Evolutionary conservation across 371 early-diverging fungal species (phyloP).

Genomic region (Capillidium rhysosporum): DNA sequence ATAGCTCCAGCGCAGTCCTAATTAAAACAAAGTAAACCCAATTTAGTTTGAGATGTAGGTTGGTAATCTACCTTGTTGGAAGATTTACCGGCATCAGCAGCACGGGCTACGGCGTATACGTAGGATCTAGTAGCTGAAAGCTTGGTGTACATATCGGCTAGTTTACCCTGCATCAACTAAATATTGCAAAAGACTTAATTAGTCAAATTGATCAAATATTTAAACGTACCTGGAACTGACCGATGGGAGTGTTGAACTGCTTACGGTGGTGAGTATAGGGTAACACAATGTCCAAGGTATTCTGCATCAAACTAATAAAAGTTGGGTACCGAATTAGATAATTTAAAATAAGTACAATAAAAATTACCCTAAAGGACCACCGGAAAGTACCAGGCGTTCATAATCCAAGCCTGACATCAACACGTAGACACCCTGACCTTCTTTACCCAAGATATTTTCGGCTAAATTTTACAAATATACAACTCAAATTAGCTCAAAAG

Average conservation of each 20-base stretch:
- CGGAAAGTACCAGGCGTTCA: conserved; percentile 82
- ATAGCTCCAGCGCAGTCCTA: conserved; percentile 93
- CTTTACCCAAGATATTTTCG: conserved; percentile 76
- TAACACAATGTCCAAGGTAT: conserved; percentile 57
- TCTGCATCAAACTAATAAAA: conserved; percentile 60
- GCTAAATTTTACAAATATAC: conserved; percentile 13
- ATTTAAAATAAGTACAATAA: neutral
- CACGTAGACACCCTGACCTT: conserved; percentile 87
- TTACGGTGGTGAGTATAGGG: conserved; percentile 78
- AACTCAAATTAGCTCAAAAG: neutral
- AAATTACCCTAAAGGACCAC: conserved; percentile 72
- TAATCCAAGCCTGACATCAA: conserved; percentile 89
- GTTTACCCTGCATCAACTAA: conserved; percentile 72
- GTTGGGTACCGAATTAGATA: neutral
- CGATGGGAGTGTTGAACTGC: conserved; percentile 75
- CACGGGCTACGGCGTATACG: conserved; percentile 79
- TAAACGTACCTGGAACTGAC: conserved; percentile 56
- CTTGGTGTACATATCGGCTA: conserved; percentile 96
- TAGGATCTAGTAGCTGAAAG: conserved; percentile 78
- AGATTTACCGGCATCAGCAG: conserved; percentile 58
- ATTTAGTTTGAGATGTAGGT: neutral
- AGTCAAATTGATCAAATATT: conserved; percentile 1
- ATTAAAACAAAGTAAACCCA: neutral
- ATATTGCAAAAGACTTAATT: neutral
- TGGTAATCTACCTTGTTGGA: conserved; percentile 31